Base-by-base conservation (phyloP, 345 rosid species). In the Noccaea bulbosa region DNA sequence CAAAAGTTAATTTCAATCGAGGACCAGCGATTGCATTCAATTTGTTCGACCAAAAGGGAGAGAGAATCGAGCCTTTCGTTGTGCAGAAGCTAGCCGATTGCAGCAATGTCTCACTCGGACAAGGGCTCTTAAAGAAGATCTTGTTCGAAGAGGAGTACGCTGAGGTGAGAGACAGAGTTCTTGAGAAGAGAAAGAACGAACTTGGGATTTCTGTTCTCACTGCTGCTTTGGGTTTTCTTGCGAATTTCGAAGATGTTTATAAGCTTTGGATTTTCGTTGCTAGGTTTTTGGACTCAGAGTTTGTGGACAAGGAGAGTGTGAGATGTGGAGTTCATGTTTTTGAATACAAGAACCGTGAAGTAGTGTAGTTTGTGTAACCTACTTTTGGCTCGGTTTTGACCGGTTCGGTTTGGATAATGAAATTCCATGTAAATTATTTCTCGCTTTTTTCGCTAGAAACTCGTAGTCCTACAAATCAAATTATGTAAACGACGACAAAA, bases 11-110 rank as follows among this genome's bases (percentile, higher is more conserved):
- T 65, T 90, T 90, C 15, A 92, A 93, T 24, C 77, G 98, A 5
- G 97, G 94, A 55, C 88, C 96, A 30, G 98, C 97, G 11, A 67
- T 93, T 74, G 93, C 98, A 0, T 90, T 93, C 81, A 88, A 88
- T 67, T 76, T 90, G 40, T 88, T 87, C 49, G 91, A 93, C 73
- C 87, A 88, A 93, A 90, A 85, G 60, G 92, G 96, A 27, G 88
- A 84, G 63, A 90, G 84, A 78, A 69, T 90, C 16, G 92, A 90
- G 51, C 90, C 98, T 27, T 78, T 82, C 50, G 84, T 93, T 11
- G 88, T 93, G 51, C 98, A 93, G 73, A 93, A 93, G 79, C 88
- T 93, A 16, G 98, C 98, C 0, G 98, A 83, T 66, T 75, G 90
- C 50, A 82, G 76, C 70, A 85, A 83, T 58, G 86, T 90, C 30